Evolutionary conservation across 352 stramenopile species (phyloP).

Genomic region (Pilasporangium apinafurcum): DNA sequence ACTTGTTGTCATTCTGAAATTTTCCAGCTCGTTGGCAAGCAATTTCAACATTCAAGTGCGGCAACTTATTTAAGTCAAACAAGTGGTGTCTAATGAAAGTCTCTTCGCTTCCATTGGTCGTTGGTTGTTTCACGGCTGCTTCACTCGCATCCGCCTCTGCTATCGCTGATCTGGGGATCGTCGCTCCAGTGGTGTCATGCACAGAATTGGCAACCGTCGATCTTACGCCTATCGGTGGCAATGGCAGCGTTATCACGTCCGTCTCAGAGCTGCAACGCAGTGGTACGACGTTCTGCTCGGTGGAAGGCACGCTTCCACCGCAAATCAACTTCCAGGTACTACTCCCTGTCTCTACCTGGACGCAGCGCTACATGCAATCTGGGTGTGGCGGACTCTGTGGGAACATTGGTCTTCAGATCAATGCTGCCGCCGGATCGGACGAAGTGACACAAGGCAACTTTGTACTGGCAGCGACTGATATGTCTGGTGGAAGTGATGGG

Average conservation of each 20-base stretch:
- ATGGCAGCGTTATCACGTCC: background rate
- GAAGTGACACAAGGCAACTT: slow-evolving; percentile 19
- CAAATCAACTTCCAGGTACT: slow-evolving; percentile 20
- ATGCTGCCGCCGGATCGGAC: slow-evolving; percentile 12
- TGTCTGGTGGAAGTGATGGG: slow-evolving; percentile 21
- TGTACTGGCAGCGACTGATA: slow-evolving; percentile 20
- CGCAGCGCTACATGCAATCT: slow-evolving; percentile 30
- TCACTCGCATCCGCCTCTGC: too few relatives aligned
- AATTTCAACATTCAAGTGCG: too few relatives aligned
- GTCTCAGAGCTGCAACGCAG: background rate
- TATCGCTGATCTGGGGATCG: too few relatives aligned
- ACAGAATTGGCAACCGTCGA: background rate
- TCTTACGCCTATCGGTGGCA: background rate
- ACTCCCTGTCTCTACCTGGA: slow-evolving; percentile 26
- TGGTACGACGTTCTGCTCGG: background rate
- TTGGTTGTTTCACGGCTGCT: too few relatives aligned
- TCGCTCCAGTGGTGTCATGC: background rate
- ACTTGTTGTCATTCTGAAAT: too few relatives aligned
- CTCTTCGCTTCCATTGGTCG: too few relatives aligned
- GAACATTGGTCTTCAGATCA: slow-evolving; percentile 16
- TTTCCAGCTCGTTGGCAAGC: too few relatives aligned
- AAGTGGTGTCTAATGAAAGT: too few relatives aligned
- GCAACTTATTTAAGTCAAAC: too few relatives aligned
- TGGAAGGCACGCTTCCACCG: background rate
- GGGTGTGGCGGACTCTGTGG: slow-evolving; percentile 30